These are phyloP conservation scores for Sequoia sempervirens DNA, from an alignment of 75 land plant genomes.

Conservation along the genomic window DNA sequence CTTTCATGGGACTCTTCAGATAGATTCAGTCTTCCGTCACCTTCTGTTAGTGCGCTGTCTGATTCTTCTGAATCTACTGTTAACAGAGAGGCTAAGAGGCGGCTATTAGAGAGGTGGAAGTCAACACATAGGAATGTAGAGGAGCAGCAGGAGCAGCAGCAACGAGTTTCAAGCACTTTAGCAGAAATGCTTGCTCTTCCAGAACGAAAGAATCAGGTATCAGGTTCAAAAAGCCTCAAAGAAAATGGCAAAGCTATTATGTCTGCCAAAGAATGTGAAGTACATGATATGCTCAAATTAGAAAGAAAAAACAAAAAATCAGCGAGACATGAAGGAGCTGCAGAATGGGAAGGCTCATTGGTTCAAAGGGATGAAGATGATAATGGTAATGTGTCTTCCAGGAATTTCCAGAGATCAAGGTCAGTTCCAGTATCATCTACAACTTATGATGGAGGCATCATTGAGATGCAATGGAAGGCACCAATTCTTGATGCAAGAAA, in stretches of 20 bases:
- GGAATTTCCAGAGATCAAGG: constrained; percentile 52
- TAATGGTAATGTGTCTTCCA: constrained; percentile 20
- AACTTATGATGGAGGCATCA: constrained; percentile 16
- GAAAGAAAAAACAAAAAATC: background rate
- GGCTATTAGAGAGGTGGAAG: constrained; percentile 72
- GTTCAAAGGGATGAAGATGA: constrained; percentile 13
- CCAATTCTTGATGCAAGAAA: constrained; percentile 17
- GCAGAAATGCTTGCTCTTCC: constrained; percentile 73
- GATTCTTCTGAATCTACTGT: constrained; percentile 67
- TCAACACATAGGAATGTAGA: constrained; percentile 38
- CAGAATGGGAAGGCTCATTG: constrained; percentile 22
- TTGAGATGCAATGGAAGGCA: constrained; percentile 21
- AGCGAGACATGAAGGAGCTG: constrained; percentile 12
- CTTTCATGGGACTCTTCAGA: constrained; percentile 49
- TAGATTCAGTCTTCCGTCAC: constrained; percentile 36
- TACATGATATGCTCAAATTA: background rate
- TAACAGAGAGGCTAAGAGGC: constrained; percentile 64
- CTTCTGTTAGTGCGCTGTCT: constrained; percentile 46
- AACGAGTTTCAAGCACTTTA: constrained; percentile 56
- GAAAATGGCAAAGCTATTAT: background rate
- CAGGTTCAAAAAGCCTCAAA: background rate
- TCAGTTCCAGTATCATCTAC: constrained; percentile 58
- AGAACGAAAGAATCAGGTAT: constrained; percentile 29
- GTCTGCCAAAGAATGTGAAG: background rate
- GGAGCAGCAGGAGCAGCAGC: constrained; percentile 36